Percentiles rank a stretch among this genome's conserved stretches.
These are phyloP conservation scores for Vaccinium myrtillus DNA, from an alignment of 148 eudicot genomes.

Conservation along the genomic window DNA sequence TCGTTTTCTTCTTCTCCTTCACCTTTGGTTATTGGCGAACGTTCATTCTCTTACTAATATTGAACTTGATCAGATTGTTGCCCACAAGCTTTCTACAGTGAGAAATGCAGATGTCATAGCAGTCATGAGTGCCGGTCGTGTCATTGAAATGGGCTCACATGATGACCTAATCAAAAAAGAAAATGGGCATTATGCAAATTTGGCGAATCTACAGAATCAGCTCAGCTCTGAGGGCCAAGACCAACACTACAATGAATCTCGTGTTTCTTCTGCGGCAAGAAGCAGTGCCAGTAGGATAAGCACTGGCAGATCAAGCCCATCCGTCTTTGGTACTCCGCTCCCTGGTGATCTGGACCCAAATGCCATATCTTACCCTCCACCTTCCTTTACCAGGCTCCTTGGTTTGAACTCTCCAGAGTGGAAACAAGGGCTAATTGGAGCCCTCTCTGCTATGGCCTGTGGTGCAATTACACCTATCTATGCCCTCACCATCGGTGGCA, in stretches of 20 bases:
- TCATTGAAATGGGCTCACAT: constrained; percentile 69
- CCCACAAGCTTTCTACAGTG: constrained; percentile 93
- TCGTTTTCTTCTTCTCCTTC: background rate
- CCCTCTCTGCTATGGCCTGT: constrained; percentile 59
- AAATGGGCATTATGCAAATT: constrained; percentile 66
- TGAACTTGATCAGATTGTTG: constrained; percentile 56
- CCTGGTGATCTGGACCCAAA: constrained; percentile 16
- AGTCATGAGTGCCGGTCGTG: constrained; percentile 52
- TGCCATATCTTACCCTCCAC: constrained; percentile 18
- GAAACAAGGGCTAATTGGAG: constrained; percentile 69
- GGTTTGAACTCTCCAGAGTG: constrained; percentile 49
- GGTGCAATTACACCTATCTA: constrained; percentile 85
- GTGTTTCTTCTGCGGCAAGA: constrained; percentile 38
- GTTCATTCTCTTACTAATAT: background rate
- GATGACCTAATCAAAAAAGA: constrained; percentile 44
- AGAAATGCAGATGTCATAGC: constrained; percentile 83
- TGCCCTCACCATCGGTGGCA: constrained; percentile 82
- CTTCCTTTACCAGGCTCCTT: constrained; percentile 46
- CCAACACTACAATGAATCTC: constrained; percentile 14
- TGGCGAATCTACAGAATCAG: constrained; percentile 70
- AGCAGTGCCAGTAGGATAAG: constrained; percentile 34
- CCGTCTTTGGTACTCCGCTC: constrained; percentile 39
- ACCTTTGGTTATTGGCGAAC: background rate
- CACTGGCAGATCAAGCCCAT: constrained; percentile 53
- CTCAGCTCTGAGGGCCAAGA: constrained; percentile 45